phyloP scores from a whole-genome alignment of 768 basidiomycete species.

The Trametes maxima region DNA sequence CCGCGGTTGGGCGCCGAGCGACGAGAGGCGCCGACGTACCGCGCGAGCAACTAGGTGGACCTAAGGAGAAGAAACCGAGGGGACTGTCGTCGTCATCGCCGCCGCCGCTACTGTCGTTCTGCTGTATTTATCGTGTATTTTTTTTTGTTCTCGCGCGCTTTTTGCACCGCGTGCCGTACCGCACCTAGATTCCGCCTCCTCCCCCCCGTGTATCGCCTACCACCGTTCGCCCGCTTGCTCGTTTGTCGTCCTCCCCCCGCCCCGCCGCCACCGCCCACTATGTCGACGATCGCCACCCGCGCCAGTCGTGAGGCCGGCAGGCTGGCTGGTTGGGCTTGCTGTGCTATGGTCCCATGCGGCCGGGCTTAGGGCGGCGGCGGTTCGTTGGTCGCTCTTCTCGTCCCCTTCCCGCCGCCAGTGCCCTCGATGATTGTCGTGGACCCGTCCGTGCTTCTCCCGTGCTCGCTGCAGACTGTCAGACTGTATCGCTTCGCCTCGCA shows the following conservation, averaged over 20 bases:
- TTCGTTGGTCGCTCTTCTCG: background rate
- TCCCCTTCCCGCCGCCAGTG: too few species aligned
- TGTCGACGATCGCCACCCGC: background rate
- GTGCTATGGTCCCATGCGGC: background rate
- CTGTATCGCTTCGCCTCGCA: constrained; percentile 19
- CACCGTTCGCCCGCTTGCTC: background rate
- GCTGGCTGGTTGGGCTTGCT: background rate
- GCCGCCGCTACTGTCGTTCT: background rate
- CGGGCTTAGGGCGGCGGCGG: background rate
- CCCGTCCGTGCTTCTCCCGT: too few species aligned
- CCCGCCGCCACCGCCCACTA: background rate
- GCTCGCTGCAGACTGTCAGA: constrained; percentile 13
- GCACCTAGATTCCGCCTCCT: constrained; percentile 4
- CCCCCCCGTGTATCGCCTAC: constrained; percentile 11
- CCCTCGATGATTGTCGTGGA: too few species aligned
- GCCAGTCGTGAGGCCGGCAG: background rate
- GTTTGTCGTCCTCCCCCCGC: constrained; percentile 1
- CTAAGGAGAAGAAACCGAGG: background rate
- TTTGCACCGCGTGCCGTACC: background rate
- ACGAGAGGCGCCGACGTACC: constrained; percentile 19
- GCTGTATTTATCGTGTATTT: constrained; percentile 27
- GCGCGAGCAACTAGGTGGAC: constrained; percentile 13
- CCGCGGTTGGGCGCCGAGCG: constrained; percentile 11
- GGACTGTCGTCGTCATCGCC: background rate
- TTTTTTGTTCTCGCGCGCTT: constrained; percentile 16